phyloP scores from a whole-genome alignment of 2,329 filamentous ascomycete genomes.

The Cadophora malorum region DNA sequence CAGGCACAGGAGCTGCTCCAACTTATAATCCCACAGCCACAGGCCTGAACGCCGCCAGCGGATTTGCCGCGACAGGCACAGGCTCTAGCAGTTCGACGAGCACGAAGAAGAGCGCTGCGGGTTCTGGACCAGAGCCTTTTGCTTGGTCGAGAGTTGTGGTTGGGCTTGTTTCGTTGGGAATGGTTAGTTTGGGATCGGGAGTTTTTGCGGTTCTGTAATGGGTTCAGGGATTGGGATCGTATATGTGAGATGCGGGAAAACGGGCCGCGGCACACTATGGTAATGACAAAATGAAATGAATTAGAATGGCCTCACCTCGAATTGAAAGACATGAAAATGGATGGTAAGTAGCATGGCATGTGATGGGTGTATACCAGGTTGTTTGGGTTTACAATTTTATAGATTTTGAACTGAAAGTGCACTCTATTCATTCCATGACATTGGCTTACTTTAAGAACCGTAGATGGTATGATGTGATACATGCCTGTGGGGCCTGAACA shows the following conservation, averaged over 20 bases:
- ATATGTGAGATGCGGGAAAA: neutral
- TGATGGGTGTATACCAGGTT: too few relatives aligned
- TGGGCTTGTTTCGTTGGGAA: slow-evolving; percentile 30
- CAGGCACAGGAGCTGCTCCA: slow-evolving; percentile 25
- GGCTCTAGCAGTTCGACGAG: slow-evolving; percentile 20
- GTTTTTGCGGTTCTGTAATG: slow-evolving; percentile 38
- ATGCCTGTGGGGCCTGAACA: too few relatives aligned
- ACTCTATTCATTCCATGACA: neutral
- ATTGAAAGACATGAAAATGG: neutral
- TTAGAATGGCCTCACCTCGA: neutral
- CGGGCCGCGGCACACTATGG: neutral
- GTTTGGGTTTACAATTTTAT: too few relatives aligned
- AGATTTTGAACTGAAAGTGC: neutral
- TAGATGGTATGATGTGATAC: too few relatives aligned
- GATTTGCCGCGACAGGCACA: slow-evolving; percentile 34
- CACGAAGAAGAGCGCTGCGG: slow-evolving; percentile 39
- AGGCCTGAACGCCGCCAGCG: slow-evolving; percentile 40
- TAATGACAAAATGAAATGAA: slow-evolving; percentile 13
- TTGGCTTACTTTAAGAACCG: too few relatives aligned
- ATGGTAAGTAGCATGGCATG: neutral
- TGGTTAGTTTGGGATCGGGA: slow-evolving; percentile 40
- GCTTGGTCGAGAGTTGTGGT: slow-evolving; percentile 39
- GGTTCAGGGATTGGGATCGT: neutral
- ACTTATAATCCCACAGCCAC: slow-evolving; percentile 41
- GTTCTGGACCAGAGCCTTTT: slow-evolving; percentile 38